Evolutionary conservation across 75 land plant genomes (phyloP).

Genomic region (Pseudotsuga menziesii): DNA sequence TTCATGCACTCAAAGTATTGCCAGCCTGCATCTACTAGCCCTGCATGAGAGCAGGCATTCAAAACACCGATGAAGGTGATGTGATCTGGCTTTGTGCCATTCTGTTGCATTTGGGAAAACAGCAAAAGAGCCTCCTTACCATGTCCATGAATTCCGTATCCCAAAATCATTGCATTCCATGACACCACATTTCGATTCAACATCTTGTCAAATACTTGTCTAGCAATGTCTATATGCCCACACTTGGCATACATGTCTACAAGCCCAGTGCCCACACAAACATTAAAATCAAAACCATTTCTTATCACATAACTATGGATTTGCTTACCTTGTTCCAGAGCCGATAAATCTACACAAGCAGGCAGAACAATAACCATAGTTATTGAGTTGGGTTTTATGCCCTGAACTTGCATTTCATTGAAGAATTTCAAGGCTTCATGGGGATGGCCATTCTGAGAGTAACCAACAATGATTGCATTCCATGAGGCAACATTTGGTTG

Average conservation of each 20-base stretch:
- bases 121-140: conserved; percentile 1
- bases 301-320: conserved; percentile 12
- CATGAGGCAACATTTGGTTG: too few species aligned
- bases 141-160: not conserved
- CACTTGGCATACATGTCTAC: conserved; percentile 26
- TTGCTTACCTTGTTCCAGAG: conserved; percentile 18
- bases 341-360: conserved; percentile 13
- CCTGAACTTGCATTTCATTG: not conserved
- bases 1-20: conserved; percentile 14
- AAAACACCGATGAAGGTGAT: conserved; percentile 15
- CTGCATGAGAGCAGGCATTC: conserved; percentile 21
- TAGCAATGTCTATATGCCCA: conserved; percentile 15
- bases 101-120: conserved; percentile 10
- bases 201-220: conserved; percentile 17
- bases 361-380: conserved; percentile 3
- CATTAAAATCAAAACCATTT: conserved; percentile 13
- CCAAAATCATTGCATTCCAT: conserved; percentile 29
- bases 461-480: conserved; percentile 14
- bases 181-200: conserved; percentile 14
- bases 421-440: not conserved
- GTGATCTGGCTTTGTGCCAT: conserved; percentile 7
- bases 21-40: conserved; percentile 13
- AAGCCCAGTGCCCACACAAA: conserved; percentile 11
- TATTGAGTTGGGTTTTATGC: not conserved
- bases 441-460: not conserved